phyloP scores from a whole-genome alignment of 306 rosid species.

The Inga oerstediana region DNA sequence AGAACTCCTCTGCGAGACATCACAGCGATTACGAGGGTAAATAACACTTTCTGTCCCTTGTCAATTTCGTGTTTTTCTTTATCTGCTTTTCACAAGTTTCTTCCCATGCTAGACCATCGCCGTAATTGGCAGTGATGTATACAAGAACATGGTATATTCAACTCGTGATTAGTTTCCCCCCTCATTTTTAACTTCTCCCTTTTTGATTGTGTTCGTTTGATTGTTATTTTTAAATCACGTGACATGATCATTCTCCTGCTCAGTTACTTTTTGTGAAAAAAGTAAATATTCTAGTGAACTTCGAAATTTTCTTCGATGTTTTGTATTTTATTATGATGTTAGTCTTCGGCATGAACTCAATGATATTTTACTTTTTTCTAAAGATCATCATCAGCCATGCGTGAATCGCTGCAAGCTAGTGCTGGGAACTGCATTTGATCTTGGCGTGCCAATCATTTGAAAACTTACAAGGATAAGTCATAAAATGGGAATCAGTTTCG shows the following conservation, averaged over 20 bases:
- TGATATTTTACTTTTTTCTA: neutral
- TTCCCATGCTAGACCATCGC: neutral
- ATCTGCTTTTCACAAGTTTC: neutral
- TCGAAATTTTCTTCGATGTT: neutral
- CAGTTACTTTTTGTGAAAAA: neutral
- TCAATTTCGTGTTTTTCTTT: neutral
- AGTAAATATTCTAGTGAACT: neutral
- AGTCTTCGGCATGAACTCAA: neutral
- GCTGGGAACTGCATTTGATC: neutral
- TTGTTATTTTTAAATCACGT: neutral
- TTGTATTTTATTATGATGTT: neutral
- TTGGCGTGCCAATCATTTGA: neutral
- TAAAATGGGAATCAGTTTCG: neutral
- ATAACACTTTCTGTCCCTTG: neutral
- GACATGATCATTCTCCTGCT: neutral
- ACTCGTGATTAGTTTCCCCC: neutral
- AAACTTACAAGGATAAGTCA: neutral
- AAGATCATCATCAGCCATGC: neutral
- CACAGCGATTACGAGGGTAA: constrained; percentile 62
- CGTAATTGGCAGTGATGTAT: neutral
- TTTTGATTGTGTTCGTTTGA: neutral
- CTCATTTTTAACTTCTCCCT: neutral
- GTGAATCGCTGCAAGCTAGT: neutral
- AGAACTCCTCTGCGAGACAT: constrained; percentile 77
- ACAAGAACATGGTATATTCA: neutral